These are phyloP conservation scores for Trichophyton benhamiae DNA, from an alignment of 2,329 filamentous ascomycete genomes.

Conservation along the genomic window DNA sequence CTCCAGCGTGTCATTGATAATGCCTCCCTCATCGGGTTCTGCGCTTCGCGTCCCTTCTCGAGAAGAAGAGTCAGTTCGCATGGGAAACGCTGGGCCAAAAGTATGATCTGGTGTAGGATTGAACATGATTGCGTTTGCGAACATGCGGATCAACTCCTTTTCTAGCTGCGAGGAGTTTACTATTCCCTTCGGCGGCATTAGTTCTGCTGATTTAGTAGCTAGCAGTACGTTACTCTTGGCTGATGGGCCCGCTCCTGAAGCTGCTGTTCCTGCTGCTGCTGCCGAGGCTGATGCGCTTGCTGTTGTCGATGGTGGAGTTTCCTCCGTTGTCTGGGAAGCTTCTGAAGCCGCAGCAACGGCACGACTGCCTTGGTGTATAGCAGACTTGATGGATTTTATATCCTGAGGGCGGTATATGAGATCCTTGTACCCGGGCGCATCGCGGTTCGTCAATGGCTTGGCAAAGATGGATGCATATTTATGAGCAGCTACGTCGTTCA, in stretches of 20 bases:
- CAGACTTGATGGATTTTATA: constrained; percentile 63
- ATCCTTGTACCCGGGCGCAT: constrained; percentile 63
- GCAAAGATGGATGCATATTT: constrained; percentile 70
- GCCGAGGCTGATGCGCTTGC: background rate
- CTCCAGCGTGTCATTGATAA: constrained; percentile 74
- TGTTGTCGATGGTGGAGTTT: constrained; percentile 42
- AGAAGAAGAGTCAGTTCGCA: constrained; percentile 32
- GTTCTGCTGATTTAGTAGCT: constrained; percentile 53
- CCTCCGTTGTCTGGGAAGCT: constrained; percentile 45
- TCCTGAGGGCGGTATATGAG: constrained; percentile 65
- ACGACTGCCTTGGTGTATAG: constrained; percentile 44
- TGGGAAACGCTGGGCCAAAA: constrained; percentile 49
- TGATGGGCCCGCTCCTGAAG: constrained; percentile 18
- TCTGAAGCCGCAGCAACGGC: constrained; percentile 34
- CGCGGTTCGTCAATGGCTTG: constrained; percentile 58
- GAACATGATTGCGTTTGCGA: constrained; percentile 97
- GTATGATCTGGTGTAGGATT: constrained; percentile 70
- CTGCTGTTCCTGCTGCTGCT: too few relatives aligned
- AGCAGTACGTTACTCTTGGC: constrained; percentile 32
- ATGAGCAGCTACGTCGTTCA: constrained; percentile 66
- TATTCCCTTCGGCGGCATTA: constrained; percentile 76
- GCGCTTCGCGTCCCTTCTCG: constrained; percentile 41
- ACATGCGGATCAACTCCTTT: constrained; percentile 89
- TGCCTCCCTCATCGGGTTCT: constrained; percentile 61
- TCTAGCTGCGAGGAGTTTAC: constrained; percentile 89